Evolutionary conservation across 2,329 filamentous ascomycete genomes (phyloP).

Genomic region (Apiospora pterosperma): DNA sequence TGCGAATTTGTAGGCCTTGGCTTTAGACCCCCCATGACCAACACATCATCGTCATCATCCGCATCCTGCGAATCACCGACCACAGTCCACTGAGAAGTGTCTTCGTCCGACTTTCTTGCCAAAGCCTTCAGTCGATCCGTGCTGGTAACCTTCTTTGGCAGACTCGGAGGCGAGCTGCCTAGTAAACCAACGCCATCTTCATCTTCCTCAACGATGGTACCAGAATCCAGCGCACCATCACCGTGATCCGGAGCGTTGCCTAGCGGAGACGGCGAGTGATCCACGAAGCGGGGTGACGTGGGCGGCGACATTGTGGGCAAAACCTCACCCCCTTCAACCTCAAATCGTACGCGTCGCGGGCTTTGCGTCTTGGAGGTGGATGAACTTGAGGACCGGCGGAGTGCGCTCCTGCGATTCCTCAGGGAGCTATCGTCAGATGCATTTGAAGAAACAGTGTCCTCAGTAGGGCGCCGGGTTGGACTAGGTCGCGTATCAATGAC

Average conservation of each 20-base stretch:
- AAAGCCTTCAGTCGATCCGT: constrained; percentile 51
- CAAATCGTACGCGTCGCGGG: constrained; percentile 61
- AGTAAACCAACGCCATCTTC: constrained; percentile 29
- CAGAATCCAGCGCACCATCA: constrained; percentile 17
- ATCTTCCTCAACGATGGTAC: constrained; percentile 30
- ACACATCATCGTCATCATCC: constrained; percentile 27
- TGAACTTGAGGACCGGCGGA: constrained; percentile 53
- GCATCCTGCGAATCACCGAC: constrained; percentile 28
- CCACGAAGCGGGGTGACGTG: constrained; percentile 20
- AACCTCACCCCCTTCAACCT: constrained; percentile 58
- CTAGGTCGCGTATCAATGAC: constrained; percentile 25
- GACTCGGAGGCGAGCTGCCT: constrained; percentile 29
- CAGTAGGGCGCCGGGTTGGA: constrained; percentile 38
- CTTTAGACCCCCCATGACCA: constrained; percentile 9
- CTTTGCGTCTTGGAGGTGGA: constrained; percentile 45
- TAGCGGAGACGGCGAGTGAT: constrained; percentile 29
- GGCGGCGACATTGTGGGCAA: constrained; percentile 56
- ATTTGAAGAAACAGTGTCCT: constrained; percentile 47
- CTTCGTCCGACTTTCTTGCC: constrained; percentile 47
- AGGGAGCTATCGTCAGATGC: constrained; percentile 51
- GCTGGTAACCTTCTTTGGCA: constrained; percentile 53
- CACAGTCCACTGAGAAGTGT: constrained; percentile 50
- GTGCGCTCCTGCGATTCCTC: constrained; percentile 50
- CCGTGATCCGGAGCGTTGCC: constrained; percentile 19
- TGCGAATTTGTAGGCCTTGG: background rate